These are phyloP conservation scores for Byssothecium circinans DNA, from an alignment of 2,329 filamentous ascomycete genomes.

Conservation along the genomic window DNA sequence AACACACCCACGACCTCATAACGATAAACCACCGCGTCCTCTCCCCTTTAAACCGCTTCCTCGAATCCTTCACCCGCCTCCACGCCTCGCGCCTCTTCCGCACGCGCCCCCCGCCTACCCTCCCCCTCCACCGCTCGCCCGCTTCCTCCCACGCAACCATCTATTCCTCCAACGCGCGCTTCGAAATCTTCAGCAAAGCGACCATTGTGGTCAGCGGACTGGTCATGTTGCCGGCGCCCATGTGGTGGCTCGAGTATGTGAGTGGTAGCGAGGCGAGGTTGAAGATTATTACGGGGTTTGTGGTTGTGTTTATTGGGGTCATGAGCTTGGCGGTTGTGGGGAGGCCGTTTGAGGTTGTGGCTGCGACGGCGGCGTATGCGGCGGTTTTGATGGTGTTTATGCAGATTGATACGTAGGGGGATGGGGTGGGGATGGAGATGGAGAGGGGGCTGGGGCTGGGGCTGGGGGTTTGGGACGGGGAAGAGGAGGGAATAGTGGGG, in stretches of 20 bases:
- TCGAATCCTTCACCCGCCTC: conserved; percentile 10
- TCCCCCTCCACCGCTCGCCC: not conserved
- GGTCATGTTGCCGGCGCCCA: conserved; percentile 23
- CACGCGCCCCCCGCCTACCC: not conserved
- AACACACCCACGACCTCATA: conserved; percentile 19
- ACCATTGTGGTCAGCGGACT: conserved; percentile 16
- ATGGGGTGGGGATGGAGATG: not conserved
- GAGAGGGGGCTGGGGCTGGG: too few relatives aligned
- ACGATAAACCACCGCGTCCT: conserved; percentile 15
- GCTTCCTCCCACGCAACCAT: conserved; percentile 2
- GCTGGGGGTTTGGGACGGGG: too few relatives aligned
- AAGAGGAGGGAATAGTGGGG: too few relatives aligned
- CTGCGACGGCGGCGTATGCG: too few relatives aligned
- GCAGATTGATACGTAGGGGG: conserved; percentile 13
- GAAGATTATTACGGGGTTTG: conserved; percentile 26
- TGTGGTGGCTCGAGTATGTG: conserved; percentile 25
- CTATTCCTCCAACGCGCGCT: conserved; percentile 16
- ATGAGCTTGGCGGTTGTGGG: conserved; percentile 19
- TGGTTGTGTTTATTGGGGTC: conserved; percentile 17
- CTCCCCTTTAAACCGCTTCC: conserved; percentile 14
- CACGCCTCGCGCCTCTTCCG: conserved; percentile 13
- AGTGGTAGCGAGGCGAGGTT: conserved; percentile 8
- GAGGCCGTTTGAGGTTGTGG: conserved; percentile 24
- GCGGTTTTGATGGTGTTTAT: conserved; percentile 25
- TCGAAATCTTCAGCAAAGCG: conserved; percentile 17